Percentiles rank a stretch among this genome's conserved stretches.
These are phyloP conservation scores for Phanerochaete sordida DNA, from an alignment of 768 basidiomycete species.

Conservation along the genomic window DNA sequence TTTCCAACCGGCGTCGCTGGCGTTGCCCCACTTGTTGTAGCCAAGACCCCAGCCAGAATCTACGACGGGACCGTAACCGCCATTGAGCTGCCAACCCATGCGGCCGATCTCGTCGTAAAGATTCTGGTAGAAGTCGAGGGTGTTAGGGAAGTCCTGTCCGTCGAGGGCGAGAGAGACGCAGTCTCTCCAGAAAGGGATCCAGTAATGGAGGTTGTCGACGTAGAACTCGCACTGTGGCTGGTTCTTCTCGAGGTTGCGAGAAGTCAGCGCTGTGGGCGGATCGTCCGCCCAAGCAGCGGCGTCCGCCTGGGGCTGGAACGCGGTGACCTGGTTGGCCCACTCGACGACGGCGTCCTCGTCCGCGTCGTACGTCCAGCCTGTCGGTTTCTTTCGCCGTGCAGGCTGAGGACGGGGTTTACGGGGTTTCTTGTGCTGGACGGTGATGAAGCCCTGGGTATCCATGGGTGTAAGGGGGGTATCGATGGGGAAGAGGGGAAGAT, in stretches of 20 bases:
- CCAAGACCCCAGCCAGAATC: background rate
- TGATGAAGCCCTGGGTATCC: background rate
- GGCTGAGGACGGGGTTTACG: background rate
- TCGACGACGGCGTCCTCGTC: background rate
- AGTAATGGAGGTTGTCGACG: conserved; percentile 45
- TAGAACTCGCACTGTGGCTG: conserved; percentile 17
- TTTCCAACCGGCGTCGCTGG: background rate
- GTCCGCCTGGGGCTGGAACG: background rate
- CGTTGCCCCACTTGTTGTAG: background rate
- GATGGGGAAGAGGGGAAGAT: background rate
- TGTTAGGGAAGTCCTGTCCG: conserved; percentile 34
- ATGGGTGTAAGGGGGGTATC: background rate
- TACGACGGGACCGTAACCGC: conserved; percentile 8
- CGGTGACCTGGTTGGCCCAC: background rate
- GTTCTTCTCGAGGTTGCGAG: background rate
- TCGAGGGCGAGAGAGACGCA: conserved; percentile 45
- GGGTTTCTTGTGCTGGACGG: background rate
- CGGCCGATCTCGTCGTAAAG: background rate
- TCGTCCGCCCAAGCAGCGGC: conserved; percentile 22
- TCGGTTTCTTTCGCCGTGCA: too few relatives aligned
- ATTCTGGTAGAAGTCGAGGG: conserved; percentile 43
- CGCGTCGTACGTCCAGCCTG: background rate
- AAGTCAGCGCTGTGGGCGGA: background rate
- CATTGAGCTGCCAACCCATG: background rate
- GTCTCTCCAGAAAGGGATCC: conserved; percentile 53